Evolutionary conservation across 768 basidiomycete genomes (phyloP), one percentile per base, ranked within the genome.

Genomic region (Phanerodontia chrysosporium): DNA sequence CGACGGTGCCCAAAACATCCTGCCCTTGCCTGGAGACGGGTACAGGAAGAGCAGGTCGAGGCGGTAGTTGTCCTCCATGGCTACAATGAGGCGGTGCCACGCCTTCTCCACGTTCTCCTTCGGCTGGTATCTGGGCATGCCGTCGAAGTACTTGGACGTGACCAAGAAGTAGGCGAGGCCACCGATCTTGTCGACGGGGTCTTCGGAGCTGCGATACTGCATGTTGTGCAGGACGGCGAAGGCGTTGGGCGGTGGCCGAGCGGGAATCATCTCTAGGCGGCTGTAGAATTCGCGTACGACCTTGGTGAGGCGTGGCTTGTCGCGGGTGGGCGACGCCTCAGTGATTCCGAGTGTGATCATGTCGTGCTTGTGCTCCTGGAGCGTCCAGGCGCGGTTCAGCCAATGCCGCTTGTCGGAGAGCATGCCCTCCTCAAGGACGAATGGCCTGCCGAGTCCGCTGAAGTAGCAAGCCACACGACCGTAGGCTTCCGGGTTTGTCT

Each of bases 351-450:
- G 24, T 16, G 28, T 18, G 48, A 49, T 24, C 24, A 25, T 49
- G 7, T 42, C 10, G n/a, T 42, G 18, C 13, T 24, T 39, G 30
- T 25, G 8, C 35, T 58, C 57, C 42, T 58, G 57, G 1, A 58
- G 25, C 12, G 57, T 58, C 57, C 57, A 58, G 1, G 57, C 57
- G 18, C 57, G 57, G 49, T 58, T 58, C 13, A 58, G 27, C 57
- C 57, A 58, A 51, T 58, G 57, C 25, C 57, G 29, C 29, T 58
- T 32, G 49, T 29, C 24, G 14, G 12, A n/a, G 32, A 55, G 54
- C n/a, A 14, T 27, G 32, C 29, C 57, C 14, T 27, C n/a, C 25
- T 49, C 48, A 2, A 49, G 24, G 18, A 18, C 18, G 36, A 58
- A 52, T 29, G 56, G 27, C 45, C 22, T 5, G 24, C 56, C 25